Percentiles rank a stretch among this genome's conserved stretches.
phyloP scores from a whole-genome alignment of 257 asterid species.

The Solanum rostratum region DNA sequence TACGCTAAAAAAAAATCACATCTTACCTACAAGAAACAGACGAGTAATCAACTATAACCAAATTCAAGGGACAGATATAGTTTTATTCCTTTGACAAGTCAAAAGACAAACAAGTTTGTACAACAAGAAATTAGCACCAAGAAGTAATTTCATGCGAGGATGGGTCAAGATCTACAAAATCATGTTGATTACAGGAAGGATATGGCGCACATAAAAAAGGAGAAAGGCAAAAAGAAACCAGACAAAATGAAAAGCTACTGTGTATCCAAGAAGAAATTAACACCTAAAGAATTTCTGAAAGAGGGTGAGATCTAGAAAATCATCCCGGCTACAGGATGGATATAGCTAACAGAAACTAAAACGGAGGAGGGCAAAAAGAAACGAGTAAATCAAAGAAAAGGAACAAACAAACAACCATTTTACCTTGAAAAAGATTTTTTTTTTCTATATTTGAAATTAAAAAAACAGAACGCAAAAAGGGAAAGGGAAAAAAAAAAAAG shows the following conservation, averaged over 20 bases:
- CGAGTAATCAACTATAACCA: not conserved
- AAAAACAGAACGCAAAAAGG: not conserved
- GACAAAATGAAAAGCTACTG: not conserved
- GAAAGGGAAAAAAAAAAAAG: not conserved
- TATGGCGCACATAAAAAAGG: not conserved
- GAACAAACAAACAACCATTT: not conserved
- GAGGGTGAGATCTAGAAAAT: not conserved
- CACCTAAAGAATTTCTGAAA: not conserved
- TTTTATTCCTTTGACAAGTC: not conserved
- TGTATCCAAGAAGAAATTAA: not conserved
- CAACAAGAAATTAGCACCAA: not conserved
- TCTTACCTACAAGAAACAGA: not conserved
- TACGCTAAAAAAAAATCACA: not conserved
- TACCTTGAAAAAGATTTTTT: not conserved
- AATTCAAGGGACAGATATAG: not conserved
- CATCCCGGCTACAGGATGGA: not conserved
- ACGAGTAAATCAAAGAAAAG: not conserved
- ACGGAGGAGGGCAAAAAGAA: not conserved
- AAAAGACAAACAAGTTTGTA: not conserved
- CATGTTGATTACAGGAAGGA: not conserved
- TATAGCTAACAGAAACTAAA: not conserved
- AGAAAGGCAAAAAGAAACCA: not conserved
- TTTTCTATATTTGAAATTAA: not conserved
- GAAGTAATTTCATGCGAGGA: not conserved
- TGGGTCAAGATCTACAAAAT: not conserved